phyloP scores from a whole-genome alignment of 768 basidiomycete species.

The Termitomyces sp. region DNA sequence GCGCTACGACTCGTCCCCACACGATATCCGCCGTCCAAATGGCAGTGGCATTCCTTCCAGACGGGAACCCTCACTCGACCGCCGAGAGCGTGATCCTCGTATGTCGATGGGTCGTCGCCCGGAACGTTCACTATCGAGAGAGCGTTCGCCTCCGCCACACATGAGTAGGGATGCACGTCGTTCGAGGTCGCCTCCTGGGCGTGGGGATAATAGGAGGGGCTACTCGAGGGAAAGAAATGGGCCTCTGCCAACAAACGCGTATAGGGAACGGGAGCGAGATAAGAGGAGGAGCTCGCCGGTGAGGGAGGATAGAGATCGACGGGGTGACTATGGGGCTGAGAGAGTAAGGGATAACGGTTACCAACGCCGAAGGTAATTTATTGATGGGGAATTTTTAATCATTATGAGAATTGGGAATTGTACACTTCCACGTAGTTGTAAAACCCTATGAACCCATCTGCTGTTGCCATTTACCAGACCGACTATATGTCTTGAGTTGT shows the following conservation, averaged over 20 bases:
- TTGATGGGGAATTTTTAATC: background rate
- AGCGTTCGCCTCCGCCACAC: slow-evolving; percentile 21
- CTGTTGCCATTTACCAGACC: background rate
- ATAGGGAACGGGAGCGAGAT: slow-evolving; percentile 8
- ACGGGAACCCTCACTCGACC: slow-evolving; percentile 2
- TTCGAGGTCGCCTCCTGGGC: slow-evolving; percentile 17
- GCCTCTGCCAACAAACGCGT: background rate
- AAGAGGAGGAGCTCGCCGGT: slow-evolving; percentile 7
- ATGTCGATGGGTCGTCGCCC: background rate
- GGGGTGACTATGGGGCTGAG: slow-evolving; percentile 3
- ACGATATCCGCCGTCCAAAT: slow-evolving; percentile 10
- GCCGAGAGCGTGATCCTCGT: slow-evolving; percentile 7
- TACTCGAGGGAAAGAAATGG: slow-evolving; percentile 10
- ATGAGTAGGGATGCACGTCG: slow-evolving; percentile 12
- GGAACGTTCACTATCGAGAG: slow-evolving; percentile 9
- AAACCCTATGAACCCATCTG: background rate
- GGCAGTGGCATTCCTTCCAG: background rate
- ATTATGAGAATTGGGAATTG: background rate
- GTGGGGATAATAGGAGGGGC: slow-evolving; percentile 8
- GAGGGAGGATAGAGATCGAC: slow-evolving; percentile 7
- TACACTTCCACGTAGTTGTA: background rate
- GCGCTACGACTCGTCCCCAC: slow-evolving; percentile 13
- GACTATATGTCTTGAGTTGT: background rate
- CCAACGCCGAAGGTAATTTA: slow-evolving; percentile 11
- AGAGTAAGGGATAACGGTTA: slow-evolving; percentile 13